A percentile compares a stretch with the other conserved stretches of the same genome.
Evolutionary conservation across 192 early-diverging fungal genomes (phyloP).

Genomic region (Rhizophagus sp.): DNA sequence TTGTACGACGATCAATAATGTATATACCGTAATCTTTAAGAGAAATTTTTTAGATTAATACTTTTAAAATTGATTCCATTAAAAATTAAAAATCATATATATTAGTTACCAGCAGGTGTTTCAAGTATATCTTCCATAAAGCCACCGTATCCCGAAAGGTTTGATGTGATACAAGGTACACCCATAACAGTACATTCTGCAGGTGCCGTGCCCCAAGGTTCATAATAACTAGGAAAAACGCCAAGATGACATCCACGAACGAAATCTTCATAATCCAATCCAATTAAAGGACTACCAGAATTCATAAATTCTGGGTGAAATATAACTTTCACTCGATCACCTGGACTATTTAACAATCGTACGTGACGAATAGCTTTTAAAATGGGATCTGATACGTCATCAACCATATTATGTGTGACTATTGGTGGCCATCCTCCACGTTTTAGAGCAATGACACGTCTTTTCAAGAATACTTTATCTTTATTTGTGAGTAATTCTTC

Average conservation of each 20-base stretch:
- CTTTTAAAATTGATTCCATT: no score
- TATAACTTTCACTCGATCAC: conserved; percentile 93
- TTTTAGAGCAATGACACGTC: conserved; percentile 94
- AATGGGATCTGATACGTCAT: conserved; percentile 85
- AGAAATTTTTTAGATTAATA: background rate
- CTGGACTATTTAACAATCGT: conserved; percentile 83
- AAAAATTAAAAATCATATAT: no score
- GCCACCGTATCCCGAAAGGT: conserved; percentile 96
- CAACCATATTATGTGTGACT: conserved; percentile 95
- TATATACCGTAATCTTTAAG: conserved; percentile 92
- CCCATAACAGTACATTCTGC: conserved; percentile 99
- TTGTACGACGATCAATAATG: conserved; percentile 92
- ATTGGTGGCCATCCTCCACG: conserved; percentile 86
- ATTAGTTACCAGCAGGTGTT: conserved; percentile 54
- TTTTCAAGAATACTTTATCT: conserved; percentile 88
- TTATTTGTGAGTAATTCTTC: conserved; percentile 75
- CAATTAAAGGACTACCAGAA: conserved; percentile 90
- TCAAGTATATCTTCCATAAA: conserved; percentile 98
- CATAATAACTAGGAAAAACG: conserved; percentile 97
- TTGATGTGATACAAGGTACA: conserved; percentile 93
- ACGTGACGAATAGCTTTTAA: conserved; percentile 77
- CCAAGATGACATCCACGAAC: conserved; percentile 96
- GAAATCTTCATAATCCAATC: conserved; percentile 98
- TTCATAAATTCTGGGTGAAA: conserved; percentile 99
- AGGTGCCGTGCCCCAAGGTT: conserved; percentile 98